Base-by-base conservation (phyloP, 495 filamentous ascomycete genomes). In the Lophiostoma macrostomum region DNA sequence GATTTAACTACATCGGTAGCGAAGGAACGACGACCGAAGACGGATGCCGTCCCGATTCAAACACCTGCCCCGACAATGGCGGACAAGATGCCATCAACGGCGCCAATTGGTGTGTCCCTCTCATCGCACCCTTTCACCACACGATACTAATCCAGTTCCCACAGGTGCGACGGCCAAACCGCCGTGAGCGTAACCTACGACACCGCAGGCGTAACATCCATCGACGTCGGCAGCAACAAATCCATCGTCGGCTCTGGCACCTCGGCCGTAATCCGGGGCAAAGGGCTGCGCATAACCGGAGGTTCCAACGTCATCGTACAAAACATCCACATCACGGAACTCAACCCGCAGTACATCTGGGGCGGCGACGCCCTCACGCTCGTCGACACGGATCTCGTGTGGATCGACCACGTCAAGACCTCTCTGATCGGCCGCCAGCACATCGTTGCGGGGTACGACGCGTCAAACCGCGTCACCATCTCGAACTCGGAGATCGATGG, bases 401-500 rank as follows among this genome's bases (percentile, higher is more conserved):
- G 69, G 69, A 66, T 71, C 34, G 69, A 72, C 20, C 69, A 70
- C 50, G 67, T 70, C 50, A 72, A 66, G 46, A 71, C 31, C 49
- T 39, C 41, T 23, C 19, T 56, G 24, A 41, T 58, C 31, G 44
- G 18, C 12, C 23, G 35, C 24, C 42, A 48, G 11, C 24, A 50
- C 13, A 24, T 16, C 22, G 70, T 73, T 29, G 69, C 73, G 29
- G 73, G 74, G 32, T 68, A 65, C 40, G 32, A 60, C 0, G 66
- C 72, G 42, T 66, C 66, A 58, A 70, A 70, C 58, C 68, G 71
- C 45, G 69, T 77, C 29, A 73, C 71, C 12, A 65, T 77, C 56
- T 71, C 73, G 44, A 77, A 77, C 67, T 68, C 51, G 66, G 73
- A 65, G 58, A 71, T 77, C 61, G 53, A 76, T 60, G 74, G 74